Base-by-base conservation (phyloP, 352 stramenopile species). In the Pythium insidiosum region DNA sequence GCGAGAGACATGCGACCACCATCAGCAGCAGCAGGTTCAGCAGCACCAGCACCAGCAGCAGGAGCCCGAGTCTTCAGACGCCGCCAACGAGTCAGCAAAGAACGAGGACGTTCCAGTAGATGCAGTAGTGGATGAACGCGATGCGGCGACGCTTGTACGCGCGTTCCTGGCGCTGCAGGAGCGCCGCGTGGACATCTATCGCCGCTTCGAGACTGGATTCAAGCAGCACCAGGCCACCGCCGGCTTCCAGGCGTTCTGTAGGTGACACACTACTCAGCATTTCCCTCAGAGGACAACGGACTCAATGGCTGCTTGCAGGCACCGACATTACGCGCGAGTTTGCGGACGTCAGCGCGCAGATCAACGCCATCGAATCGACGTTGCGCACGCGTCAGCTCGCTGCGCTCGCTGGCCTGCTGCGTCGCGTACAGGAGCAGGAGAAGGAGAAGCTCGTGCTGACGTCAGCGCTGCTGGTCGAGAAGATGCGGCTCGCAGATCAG, bases 361-460 rank as follows among this genome's bases (percentile, higher is more conserved):
- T 93, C 31, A 93, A 93, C 43, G 23, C 44, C 25, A 71, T 90
- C 16, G 80, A 93, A 49, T 66, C 53, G 35, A 18, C 39, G 29
- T 40, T 81, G 15, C 44, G 64, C 4, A 40, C 56, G 11, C 73
- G 65, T 26, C 38, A 80, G 25, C 60, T 62, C 38, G 22, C 52
- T 12, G 22, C 45, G 22, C 53, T 89, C 15, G 75, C 78, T 16
- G 47, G 80, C 24, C 58, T 71, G 38, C 47, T 93, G n/a, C 81
- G 81, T 46, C 79, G 79, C 38, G 39, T 93, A 20, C 81, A 93
- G 36, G 2, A 64, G 21, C 58, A 89, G 46, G 81, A 93, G 38
- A 91, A 90, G 42, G 78, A 91, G 21, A 93, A 93, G 35, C 58
- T 93, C 24, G 53, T 93, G 20, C 38, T 91, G 38, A 90, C 81